Base-by-base conservation (phyloP, 78 protist species). In the Emiliania huxleyi region DNA sequence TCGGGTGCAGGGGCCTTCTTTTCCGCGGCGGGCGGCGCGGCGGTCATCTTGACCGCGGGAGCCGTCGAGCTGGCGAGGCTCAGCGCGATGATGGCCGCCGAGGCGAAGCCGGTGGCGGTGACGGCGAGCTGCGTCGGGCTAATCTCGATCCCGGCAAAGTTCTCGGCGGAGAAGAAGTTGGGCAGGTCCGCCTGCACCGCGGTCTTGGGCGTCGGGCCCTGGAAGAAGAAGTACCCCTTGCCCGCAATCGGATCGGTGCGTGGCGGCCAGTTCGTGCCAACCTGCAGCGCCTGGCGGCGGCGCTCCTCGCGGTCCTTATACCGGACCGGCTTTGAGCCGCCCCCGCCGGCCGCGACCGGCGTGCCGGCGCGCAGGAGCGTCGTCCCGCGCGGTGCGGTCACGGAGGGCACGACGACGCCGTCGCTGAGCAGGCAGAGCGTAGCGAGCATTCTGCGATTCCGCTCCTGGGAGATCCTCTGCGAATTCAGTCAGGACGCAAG, bases 141-240 rank as follows among this genome's bases (percentile, higher is more conserved):
- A 8, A 73, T 5, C 83, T 73, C 83, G 44, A 77, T 1, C 6
- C 18, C 85, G 46, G 85, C 85, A 22, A 77, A 77, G 46, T 77
- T 77, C 85, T 77, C 46, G 1, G 44, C 29, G 33, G 85, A 77
- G 85, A 77, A 40, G 85, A 77, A 77, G 85, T 3, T 4, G 44
- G 85, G 85, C 25, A 77, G n/a, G 85, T 77, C n/a, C n/a, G 37
- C 46, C 46, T 77, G 85, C 26, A 77, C 85, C 44, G 85, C 44
- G 35, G 85, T 77, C 85, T 77, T 77, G 4, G 85, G 85, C 48
- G 85, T 77, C 48, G 85, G 85, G 42, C 85, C 85, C 33, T 77
- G 44, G 85, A 77, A 77, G 46, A 77, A 77, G 48, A 77, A 0
- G 46, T 77, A 77, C 33, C 85, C 85, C 46, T 77, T 37, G 35